A percentile compares a stretch with the other conserved stretches of the same genome.
These are phyloP conservation scores for Phaffia australis DNA, from an alignment of 768 basidiomycete genomes.

Conservation along the genomic window DNA sequence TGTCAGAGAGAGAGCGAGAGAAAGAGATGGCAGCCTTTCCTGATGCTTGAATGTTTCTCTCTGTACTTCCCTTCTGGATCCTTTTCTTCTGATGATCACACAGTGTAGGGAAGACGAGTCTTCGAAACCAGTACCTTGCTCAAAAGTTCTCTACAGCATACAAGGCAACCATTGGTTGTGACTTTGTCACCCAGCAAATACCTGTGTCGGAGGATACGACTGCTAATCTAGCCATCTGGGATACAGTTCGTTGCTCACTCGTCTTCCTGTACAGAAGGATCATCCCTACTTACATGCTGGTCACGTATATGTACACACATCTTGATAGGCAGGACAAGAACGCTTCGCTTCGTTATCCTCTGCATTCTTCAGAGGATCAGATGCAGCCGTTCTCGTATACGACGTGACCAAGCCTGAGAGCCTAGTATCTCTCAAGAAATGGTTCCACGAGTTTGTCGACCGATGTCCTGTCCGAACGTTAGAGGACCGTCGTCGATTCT, in stretches of 20 bases:
- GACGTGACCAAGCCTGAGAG: constrained; percentile 61
- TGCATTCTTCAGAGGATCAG: constrained; percentile 76
- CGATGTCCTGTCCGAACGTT: constrained; percentile 52
- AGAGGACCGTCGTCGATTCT: constrained; percentile 50
- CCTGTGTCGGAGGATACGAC: constrained; percentile 43
- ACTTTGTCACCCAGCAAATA: constrained; percentile 68
- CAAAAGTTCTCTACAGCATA: constrained; percentile 65
- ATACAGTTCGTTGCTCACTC: background rate
- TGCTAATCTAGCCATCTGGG: constrained; percentile 2
- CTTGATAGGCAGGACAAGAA: constrained; percentile 46
- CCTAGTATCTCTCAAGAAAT: constrained; percentile 51
- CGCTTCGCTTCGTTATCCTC: constrained; percentile 70
- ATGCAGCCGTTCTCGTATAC: constrained; percentile 70
- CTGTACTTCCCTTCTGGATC: too few relatives aligned
- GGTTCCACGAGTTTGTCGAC: constrained; percentile 69
- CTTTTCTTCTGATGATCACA: too few relatives aligned
- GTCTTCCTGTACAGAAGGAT: background rate
- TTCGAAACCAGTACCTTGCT: constrained; percentile 52
- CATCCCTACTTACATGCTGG: too few relatives aligned
- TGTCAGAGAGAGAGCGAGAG: too few relatives aligned
- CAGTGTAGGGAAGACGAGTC: too few relatives aligned
- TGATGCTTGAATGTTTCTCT: too few relatives aligned
- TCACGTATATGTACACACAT: too few relatives aligned
- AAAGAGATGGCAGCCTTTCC: too few relatives aligned
- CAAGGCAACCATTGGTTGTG: constrained; percentile 77